Percentiles rank a stretch among this genome's conserved stretches.
Evolutionary conservation across 148 eudicot species (phyloP).

Genomic region (Chenopodium suecicum): DNA sequence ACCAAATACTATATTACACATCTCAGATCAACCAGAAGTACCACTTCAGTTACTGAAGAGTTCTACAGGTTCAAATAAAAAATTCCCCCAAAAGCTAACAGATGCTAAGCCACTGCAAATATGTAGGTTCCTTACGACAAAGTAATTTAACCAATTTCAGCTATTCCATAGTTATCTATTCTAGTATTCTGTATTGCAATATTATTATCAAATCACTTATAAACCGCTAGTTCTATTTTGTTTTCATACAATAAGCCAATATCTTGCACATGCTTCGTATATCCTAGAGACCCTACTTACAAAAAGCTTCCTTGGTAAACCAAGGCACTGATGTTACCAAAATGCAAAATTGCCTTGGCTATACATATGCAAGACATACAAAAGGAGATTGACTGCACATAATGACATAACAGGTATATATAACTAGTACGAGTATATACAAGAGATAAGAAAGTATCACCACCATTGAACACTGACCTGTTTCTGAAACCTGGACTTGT

Average conservation of each 20-base stretch:
- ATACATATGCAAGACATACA: constrained; percentile 3
- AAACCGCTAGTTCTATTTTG: too few species aligned
- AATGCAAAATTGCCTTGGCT: not conserved
- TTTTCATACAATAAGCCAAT: too few species aligned
- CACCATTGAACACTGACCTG: constrained; percentile 63
- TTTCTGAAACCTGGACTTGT: constrained; percentile 49
- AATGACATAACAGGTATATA: not conserved
- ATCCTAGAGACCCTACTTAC: not conserved
- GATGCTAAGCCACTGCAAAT: too few species aligned
- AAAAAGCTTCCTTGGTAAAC: not conserved
- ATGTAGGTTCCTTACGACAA: too few species aligned
- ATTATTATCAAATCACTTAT: too few species aligned
- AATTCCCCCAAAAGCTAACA: too few species aligned
- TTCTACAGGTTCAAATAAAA: not conserved
- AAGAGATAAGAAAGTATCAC: constrained; percentile 29
- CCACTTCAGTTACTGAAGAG: not conserved
- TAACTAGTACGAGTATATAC: not conserved
- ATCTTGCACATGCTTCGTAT: too few species aligned
- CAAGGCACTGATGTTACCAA: not conserved
- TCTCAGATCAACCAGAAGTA: not conserved
- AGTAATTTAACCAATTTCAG: too few species aligned
- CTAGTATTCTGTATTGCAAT: too few species aligned
- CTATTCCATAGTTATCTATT: too few species aligned
- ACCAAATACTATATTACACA: not conserved
- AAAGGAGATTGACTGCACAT: constrained; percentile 2